These are phyloP conservation scores for Stropharia rugosoannulata DNA, from an alignment of 768 basidiomycete species.

Conservation along the genomic window DNA sequence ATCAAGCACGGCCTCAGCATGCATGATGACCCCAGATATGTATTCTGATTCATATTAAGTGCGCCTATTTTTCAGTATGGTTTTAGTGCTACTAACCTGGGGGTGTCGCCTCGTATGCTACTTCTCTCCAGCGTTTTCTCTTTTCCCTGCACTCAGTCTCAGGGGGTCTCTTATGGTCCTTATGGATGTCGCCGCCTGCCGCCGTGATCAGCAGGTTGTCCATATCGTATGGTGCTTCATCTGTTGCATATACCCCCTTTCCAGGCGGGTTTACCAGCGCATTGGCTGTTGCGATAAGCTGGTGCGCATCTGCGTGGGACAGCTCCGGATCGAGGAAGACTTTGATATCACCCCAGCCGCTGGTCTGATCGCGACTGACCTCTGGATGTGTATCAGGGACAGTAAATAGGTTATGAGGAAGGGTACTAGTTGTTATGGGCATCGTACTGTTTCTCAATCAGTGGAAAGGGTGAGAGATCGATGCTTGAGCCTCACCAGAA, in stretches of 20 bases:
- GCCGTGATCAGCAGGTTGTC: constrained; percentile 37
- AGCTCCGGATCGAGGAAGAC: constrained; percentile 40
- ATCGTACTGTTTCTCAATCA: background rate
- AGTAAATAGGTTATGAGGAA: constrained; percentile 28
- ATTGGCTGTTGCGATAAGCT: constrained; percentile 42
- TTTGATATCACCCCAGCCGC: constrained; percentile 16
- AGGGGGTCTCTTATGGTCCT: constrained; percentile 19
- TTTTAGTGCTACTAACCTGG: constrained; percentile 28
- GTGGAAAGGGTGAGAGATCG: background rate
- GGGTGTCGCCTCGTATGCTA: constrained; percentile 40
- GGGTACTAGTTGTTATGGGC: constrained; percentile 16
- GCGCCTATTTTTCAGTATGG: background rate
- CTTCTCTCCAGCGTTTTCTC: constrained; percentile 43
- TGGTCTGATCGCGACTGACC: constrained; percentile 14
- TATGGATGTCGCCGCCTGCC: constrained; percentile 22
- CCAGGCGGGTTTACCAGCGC: constrained; percentile 46
- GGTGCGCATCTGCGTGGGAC: constrained; percentile 36
- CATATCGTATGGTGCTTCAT: constrained; percentile 46
- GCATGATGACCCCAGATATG: constrained; percentile 53
- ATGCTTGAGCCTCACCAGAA: constrained; percentile 4
- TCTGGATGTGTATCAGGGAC: constrained; percentile 24
- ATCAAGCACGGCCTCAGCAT: constrained; percentile 45
- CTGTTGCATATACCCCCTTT: constrained; percentile 54
- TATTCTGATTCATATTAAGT: constrained; percentile 28
- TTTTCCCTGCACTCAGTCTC: constrained; percentile 38